Base-by-base conservation (phyloP, 495 filamentous ascomycete genomes). In the Lophium mytilinum region DNA sequence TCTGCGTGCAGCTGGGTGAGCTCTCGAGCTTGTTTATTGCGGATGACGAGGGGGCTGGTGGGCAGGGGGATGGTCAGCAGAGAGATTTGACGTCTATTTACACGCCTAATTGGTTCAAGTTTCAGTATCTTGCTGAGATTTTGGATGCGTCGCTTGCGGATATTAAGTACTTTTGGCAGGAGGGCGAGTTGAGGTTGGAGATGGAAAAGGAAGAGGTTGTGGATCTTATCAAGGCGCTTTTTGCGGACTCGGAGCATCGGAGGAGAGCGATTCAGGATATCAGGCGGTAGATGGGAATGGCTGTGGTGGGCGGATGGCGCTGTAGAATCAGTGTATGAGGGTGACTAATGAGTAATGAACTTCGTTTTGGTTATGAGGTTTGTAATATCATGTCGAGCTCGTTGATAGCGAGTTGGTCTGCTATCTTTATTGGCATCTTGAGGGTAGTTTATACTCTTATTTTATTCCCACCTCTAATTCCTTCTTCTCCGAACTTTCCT, bases 131-230 rank as follows among this genome's bases (percentile, higher is more conserved):
- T 17, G 77, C 83, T 50, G 88, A 95, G 67, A 88, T 99, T 50
- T 71, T 99, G 50, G 90, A 97, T 70, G 90, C 88, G 63, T 89
- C 87, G 52, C 74, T 97, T 42, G 85, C 81, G 51, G 92, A 99
- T 61, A 92, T 99, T 60, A 83, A 83, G 66, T 95, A 81, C 65
- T 70, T 96, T 49, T 97, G 90, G 88, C 75, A 82, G 45, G 90
- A 96, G 64, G 88, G 88, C 46, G 88, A 90, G 64, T 70, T 96
- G 51, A 84, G 84, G 63, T 63, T 93, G 53, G 89, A 94, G 60
- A 96, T 95, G 69, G 81, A 84, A 14, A 76, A 75, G 4, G 88
- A 88, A 42, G 93, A 96, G 73, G 80, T 97, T 39, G 75, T 95
- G 17, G 93, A 97, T 62, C 63, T 99, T 71, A 86, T 99, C 47